These are phyloP conservation scores for Cryptosporidium baileyi DNA, from an alignment of 169 alveolate genomes.

Conservation along the genomic window DNA sequence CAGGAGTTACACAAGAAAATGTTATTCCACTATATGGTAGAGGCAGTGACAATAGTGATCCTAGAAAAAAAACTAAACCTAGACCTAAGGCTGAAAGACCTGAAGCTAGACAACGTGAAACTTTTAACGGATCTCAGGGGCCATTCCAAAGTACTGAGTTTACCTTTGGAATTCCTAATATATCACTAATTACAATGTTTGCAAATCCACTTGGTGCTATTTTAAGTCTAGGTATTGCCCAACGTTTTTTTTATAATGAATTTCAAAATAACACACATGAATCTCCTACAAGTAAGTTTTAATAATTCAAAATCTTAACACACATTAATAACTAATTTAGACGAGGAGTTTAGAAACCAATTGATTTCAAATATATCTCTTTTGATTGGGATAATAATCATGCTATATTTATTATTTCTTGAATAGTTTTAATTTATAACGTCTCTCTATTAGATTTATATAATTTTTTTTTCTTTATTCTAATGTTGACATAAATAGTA, in stretches of 20 bases:
- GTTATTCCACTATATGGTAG: constrained; percentile 91
- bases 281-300: constrained; percentile 29
- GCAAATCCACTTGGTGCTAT: constrained; percentile 49
- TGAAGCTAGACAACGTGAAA: constrained; percentile 57
- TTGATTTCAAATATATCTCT: constrained; percentile 25
- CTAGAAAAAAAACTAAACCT: constrained; percentile 74
- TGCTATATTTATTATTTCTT: constrained; percentile 53
- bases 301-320: background rate
- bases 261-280: background rate
- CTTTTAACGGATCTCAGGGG: background rate
- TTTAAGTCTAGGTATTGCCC: constrained; percentile 28
- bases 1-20: constrained; percentile 89
- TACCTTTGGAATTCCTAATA: background rate
- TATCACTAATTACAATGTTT: constrained; percentile 23
- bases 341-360: constrained; percentile 39
- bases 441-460: background rate
- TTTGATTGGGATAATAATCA: constrained; percentile 49
- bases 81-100: constrained; percentile 71
- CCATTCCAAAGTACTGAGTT: background rate
- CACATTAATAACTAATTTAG: background rate
- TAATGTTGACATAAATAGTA: background rate
- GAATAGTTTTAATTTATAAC: background rate
- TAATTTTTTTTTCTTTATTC: background rate
- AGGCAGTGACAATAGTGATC: constrained; percentile 80
- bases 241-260: constrained; percentile 18